Evolutionary conservation across 805 yeast species (phyloP).

Genomic region (Metschnikowia bowlesiae): DNA sequence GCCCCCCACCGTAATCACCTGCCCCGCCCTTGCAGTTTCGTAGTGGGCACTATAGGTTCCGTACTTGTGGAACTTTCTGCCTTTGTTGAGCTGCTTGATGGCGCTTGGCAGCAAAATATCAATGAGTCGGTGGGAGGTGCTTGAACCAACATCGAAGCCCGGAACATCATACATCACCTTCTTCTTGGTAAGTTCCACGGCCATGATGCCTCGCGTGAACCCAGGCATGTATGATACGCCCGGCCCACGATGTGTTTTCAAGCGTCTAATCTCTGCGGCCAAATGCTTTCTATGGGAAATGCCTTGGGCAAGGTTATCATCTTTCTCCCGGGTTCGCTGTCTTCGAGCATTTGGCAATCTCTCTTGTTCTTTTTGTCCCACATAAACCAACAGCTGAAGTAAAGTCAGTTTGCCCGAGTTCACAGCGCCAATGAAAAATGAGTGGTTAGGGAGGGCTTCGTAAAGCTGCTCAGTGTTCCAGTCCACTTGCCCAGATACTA

Average conservation of each 20-base stretch:
- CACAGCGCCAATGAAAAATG: conserved; percentile 60
- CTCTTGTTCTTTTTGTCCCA: conserved; percentile 7
- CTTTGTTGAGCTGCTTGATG: conserved; percentile 28
- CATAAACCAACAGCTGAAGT: conserved; percentile 42
- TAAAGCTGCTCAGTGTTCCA: conserved; percentile 49
- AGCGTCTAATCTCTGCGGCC: conserved; percentile 6
- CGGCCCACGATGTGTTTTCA: conserved; percentile 37
- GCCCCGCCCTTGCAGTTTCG: conserved; percentile 39
- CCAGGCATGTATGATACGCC: conserved; percentile 59
- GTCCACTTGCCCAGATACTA: conserved; percentile 47
- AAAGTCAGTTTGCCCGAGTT: conserved; percentile 69
- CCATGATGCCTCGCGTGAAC: conserved; percentile 54
- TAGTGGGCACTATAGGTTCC: conserved; percentile 32
- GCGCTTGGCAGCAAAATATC: conserved; percentile 20
- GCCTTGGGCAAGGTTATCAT: background rate
- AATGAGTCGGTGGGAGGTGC: conserved; percentile 22
- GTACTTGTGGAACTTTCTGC: conserved; percentile 22
- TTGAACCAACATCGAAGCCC: conserved; percentile 31
- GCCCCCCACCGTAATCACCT: conserved; percentile 56
- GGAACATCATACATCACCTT: conserved; percentile 43
- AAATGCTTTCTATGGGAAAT: background rate
- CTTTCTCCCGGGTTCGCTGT: conserved; percentile 8
- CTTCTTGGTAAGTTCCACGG: conserved; percentile 24
- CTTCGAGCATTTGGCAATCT: conserved; percentile 12
- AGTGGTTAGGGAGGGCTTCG: conserved; percentile 31